phyloP scores from a whole-genome alignment of 202 grass and related monocot species.

The Elaeis oleifera region DNA sequence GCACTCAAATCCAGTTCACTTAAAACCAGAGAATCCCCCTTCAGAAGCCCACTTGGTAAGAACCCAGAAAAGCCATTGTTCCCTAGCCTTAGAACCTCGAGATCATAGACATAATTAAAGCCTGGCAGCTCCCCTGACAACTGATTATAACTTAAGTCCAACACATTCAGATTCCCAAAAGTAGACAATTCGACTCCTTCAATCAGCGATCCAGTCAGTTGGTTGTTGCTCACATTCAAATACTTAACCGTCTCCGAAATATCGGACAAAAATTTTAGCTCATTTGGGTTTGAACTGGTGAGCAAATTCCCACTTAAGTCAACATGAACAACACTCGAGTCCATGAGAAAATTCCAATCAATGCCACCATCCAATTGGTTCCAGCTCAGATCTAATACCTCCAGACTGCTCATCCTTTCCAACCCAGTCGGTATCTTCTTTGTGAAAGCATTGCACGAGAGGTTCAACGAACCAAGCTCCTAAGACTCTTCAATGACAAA shows the following conservation, averaged over 20 bases:
- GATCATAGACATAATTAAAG: constrained; percentile 99
- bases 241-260: constrained; percentile 81
- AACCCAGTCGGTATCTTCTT: constrained; percentile 72
- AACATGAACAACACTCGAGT: constrained; percentile 67
- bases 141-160: constrained; percentile 88
- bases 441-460: constrained; percentile 71
- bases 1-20: constrained; percentile 82
- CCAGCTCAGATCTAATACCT: constrained; percentile 85
- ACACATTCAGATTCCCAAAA: constrained; percentile 87
- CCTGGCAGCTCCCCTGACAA: constrained; percentile 84
- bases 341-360: constrained; percentile 94
- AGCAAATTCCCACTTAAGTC: constrained; percentile 91
- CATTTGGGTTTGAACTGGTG: constrained; percentile 55
- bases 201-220: constrained; percentile 68
- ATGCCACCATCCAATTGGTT: constrained; percentile 76
- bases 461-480: constrained; percentile 62
- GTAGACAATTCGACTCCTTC: constrained; percentile 78
- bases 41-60: constrained; percentile 89
- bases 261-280: constrained; percentile 84
- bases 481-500: constrained; percentile 43
- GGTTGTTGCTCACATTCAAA: constrained; percentile 84
- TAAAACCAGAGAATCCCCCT: constrained; percentile 89
- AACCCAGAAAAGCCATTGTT: constrained; percentile 84
- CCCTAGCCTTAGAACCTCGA: constrained; percentile 75
- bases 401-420: constrained; percentile 46